Evolutionary conservation across 2,329 filamentous ascomycete genomes (phyloP).

Genomic region (Microsporum canis): DNA sequence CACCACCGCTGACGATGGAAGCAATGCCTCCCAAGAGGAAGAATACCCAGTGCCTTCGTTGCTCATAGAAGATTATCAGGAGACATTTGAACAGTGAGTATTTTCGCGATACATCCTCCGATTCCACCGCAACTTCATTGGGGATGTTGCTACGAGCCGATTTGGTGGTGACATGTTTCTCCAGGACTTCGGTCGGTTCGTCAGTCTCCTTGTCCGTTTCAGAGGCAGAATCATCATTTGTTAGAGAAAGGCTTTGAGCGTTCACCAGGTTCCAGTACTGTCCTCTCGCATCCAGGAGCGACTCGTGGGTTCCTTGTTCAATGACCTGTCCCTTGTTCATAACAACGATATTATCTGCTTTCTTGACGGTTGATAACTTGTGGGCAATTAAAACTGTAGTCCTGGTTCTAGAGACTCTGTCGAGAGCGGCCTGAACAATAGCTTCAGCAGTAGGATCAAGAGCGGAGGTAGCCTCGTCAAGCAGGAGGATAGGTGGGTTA

Average conservation of each 20-base stretch:
- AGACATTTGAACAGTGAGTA: constrained; percentile 26
- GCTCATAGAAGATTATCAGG: constrained; percentile 27
- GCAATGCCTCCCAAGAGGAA: constrained; percentile 27
- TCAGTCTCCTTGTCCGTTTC: constrained; percentile 8
- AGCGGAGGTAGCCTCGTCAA: constrained; percentile 80
- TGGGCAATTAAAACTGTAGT: constrained; percentile 86
- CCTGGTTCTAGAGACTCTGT: constrained; percentile 63
- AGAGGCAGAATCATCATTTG: constrained; percentile 6
- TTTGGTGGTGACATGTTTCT: constrained; percentile 9
- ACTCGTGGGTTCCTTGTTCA: constrained; percentile 73
- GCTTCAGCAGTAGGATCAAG: constrained; percentile 79
- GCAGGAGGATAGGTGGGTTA: constrained; percentile 70
- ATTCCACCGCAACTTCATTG: not conserved
- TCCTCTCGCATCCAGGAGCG: constrained; percentile 53
- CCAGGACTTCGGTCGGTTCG: not conserved
- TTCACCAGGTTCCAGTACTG: constrained; percentile 72
- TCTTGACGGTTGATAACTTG: constrained; percentile 72
- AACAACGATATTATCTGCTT: constrained; percentile 82
- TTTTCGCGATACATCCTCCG: constrained; percentile 13
- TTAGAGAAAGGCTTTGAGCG: constrained; percentile 35
- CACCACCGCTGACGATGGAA: constrained; percentile 29
- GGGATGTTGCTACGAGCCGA: constrained; percentile 7
- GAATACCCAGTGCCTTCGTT: constrained; percentile 28
- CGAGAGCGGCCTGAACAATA: constrained; percentile 72
- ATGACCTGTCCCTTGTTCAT: constrained; percentile 70